Evolutionary conservation across 2,329 filamentous ascomycete genomes (phyloP), one percentile per base, ranked within the genome.

Genomic region (Colletotrichum incanum): DNA sequence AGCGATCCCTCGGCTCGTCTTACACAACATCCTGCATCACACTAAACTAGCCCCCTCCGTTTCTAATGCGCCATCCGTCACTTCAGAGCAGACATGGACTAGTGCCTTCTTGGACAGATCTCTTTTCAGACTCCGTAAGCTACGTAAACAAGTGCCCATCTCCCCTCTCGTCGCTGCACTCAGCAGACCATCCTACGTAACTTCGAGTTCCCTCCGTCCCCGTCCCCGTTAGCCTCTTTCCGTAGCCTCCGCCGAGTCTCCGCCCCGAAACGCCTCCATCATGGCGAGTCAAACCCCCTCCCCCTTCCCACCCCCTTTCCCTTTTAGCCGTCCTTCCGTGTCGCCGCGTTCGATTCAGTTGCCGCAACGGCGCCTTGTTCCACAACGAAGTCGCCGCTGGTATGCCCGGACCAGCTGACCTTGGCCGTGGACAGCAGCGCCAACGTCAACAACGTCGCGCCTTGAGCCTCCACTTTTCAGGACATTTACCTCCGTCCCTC

Each of bases 281-380:
- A 59, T 55, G 62, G 54, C 67, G 49, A 71, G 67, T 61, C 67
- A 71, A 50, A 34, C 6, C 45, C 43, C 43, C 47, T 23, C 34
- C 28, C 62, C 54, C 43, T 56, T 26, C 43, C 47, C 23, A 26
- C 28, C 62, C 54, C 43, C 49, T 26, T 31, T 20, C 58, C 49
- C 31, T n/a, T 34, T 54, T 66, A 49, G 28, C 49, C 55, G 47
- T 55, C 64, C 34, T 62, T 61, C 56, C 56, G 68, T 50, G 50
- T 50, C 39, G 64, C 64, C 56, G 68, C 56, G 26, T 59, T 56
- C 64, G 56, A 67, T 23, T 50, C 56, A 60, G 62, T 52, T 60
- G 68, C 64, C 68, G 68, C 49, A 71, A 71, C 68, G 68, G 68
- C 64, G 68, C 41, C 63, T 67, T 50, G 31, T 45, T 39, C 55